Evolutionary conservation across 345 rosid species (phyloP).

Genomic region (Murraya paniculata): DNA sequence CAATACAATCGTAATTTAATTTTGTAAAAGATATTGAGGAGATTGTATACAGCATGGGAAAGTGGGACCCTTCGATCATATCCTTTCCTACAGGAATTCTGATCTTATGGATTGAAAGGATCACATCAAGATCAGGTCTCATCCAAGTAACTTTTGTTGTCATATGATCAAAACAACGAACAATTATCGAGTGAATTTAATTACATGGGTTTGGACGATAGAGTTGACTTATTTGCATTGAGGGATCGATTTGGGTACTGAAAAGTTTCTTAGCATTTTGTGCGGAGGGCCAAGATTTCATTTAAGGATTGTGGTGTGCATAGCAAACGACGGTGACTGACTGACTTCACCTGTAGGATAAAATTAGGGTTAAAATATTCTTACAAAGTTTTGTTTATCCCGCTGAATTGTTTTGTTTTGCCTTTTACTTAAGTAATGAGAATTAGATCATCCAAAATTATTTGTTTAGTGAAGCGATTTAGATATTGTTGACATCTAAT

Average conservation of each 20-base stretch:
- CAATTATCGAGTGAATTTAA: neutral
- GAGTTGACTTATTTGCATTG: slow-evolving; percentile 8
- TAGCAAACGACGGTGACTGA: neutral
- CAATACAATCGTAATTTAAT: neutral
- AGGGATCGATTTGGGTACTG: neutral
- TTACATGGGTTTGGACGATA: neutral
- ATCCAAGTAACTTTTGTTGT: neutral
- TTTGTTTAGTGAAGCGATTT: neutral
- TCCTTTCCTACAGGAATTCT: neutral
- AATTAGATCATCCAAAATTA: neutral
- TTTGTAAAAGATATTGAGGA: neutral
- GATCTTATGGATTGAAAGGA: neutral
- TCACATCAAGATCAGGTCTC: neutral
- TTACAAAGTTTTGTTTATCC: neutral
- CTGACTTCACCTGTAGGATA: neutral
- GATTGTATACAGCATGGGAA: neutral
- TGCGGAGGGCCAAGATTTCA: neutral
- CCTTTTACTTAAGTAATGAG: neutral
- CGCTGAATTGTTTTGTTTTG: neutral
- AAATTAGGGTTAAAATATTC: neutral
- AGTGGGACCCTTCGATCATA: slow-evolving; percentile 18
- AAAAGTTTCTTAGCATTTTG: neutral
- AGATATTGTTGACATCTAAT: neutral
- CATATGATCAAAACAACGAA: neutral
- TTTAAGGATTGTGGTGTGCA: neutral